Conservation (phyloP, 73 alveolate species). For the Tetrahymena elliotti region DNA sequence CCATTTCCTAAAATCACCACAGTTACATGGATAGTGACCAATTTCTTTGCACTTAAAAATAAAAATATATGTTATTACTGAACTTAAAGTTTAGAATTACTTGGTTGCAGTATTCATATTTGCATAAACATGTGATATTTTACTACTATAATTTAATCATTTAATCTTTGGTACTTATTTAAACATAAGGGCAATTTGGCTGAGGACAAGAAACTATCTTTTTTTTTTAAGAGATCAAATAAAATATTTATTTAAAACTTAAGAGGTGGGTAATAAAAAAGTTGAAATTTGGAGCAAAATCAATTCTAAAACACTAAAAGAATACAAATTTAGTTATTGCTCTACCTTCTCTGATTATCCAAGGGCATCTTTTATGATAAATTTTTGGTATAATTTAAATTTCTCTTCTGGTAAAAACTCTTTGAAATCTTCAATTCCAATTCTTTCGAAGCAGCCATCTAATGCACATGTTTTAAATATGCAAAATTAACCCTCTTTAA, state of each 20-base stretch:
- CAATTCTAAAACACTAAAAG: too few relatives aligned
- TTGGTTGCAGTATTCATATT: neutral
- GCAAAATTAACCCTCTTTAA: neutral
- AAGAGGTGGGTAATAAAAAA: neutral
- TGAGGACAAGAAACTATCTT: neutral
- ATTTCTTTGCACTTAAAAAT: neutral
- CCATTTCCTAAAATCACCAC: neutral
- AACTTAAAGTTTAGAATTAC: neutral
- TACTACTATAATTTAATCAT: neutral
- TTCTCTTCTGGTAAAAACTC: neutral
- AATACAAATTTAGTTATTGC: too few relatives aligned
- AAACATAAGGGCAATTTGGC: neutral
- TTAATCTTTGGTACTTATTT: neutral
- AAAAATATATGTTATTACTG: neutral
- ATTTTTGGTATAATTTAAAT: neutral
- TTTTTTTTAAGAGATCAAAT: neutral
- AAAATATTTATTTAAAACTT: neutral
- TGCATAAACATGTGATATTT: neutral
- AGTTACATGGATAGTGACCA: neutral
- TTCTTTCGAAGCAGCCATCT: neutral
- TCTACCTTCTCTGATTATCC: neutral
- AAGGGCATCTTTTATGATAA: neutral
- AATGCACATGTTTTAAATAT: neutral
- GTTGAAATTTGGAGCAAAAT: neutral
- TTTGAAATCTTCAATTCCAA: neutral